phyloP scores from a whole-genome alignment of 2,329 filamentous ascomycete genomes.

The Diaporthe velutina region DNA sequence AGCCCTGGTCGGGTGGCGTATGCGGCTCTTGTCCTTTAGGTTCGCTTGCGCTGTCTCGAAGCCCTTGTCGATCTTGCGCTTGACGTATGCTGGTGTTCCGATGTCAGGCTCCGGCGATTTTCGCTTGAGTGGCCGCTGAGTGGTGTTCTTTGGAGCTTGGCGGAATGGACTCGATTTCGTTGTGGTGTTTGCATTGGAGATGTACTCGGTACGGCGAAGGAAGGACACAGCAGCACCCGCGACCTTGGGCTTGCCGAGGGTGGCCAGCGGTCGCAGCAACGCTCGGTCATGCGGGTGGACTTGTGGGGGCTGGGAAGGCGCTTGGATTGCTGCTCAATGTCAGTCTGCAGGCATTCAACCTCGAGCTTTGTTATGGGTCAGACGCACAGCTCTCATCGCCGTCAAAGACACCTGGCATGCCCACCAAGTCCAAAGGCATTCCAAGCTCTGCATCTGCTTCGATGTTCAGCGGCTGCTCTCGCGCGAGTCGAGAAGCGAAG shows the following conservation, averaged over 20 bases:
- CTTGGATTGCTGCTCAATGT: conserved; percentile 78
- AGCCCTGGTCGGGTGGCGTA: conserved; percentile 69
- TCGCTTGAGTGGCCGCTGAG: conserved; percentile 58
- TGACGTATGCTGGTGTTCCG: conserved; percentile 75
- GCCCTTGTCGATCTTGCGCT: conserved; percentile 74
- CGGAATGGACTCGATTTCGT: conserved; percentile 37
- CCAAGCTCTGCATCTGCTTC: conserved; percentile 98
- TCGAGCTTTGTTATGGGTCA: not conserved
- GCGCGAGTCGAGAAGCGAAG: conserved; percentile 88
- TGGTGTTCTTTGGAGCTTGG: conserved; percentile 41
- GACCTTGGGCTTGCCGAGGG: conserved; percentile 85
- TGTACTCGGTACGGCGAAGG: conserved; percentile 96
- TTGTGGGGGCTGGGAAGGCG: conserved; percentile 76
- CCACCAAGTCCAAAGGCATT: conserved; percentile 96
- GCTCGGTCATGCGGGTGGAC: conserved; percentile 87
- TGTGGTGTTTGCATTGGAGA: conserved; percentile 62
- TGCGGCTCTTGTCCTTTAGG: conserved; percentile 65
- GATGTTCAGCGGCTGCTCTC: conserved; percentile 95
- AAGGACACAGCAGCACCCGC: conserved; percentile 88
- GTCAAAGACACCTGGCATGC: conserved; percentile 94
- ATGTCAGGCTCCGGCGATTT: conserved; percentile 70
- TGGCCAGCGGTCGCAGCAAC: conserved; percentile 85
- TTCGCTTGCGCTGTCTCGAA: conserved; percentile 68
- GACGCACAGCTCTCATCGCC: conserved; percentile 90
- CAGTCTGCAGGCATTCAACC: not conserved